Evolutionary conservation across 768 basidiomycete species (phyloP).

Genomic region (Ephemerocybe angulata): DNA sequence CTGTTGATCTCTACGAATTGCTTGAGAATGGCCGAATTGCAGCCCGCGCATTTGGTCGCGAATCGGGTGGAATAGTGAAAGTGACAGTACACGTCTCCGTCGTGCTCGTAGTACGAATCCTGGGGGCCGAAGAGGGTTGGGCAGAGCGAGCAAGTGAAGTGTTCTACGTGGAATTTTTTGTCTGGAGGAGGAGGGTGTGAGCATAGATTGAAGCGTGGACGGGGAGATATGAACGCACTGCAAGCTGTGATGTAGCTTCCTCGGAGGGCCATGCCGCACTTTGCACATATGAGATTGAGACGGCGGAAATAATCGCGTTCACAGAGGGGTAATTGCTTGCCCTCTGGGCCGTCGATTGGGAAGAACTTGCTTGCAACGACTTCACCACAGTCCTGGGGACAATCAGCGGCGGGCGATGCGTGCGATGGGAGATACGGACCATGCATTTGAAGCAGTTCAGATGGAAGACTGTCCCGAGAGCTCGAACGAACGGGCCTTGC

Average conservation of each 20-base stretch:
- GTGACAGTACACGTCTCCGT: slow-evolving; percentile 97
- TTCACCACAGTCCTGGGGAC: slow-evolving; percentile 82
- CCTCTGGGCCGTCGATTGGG: slow-evolving; percentile 89
- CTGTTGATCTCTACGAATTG: slow-evolving; percentile 99
- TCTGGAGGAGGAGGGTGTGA: slow-evolving; percentile 45
- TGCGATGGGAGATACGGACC: slow-evolving; percentile 46
- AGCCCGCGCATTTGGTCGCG: slow-evolving; percentile 97
- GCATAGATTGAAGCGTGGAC: neutral
- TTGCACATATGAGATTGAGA: slow-evolving; percentile 92
- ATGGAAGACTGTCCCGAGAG: slow-evolving; percentile 90
- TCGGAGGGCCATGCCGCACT: slow-evolving; percentile 89
- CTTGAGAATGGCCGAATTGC: slow-evolving; percentile 94
- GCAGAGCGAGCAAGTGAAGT: slow-evolving; percentile 97
- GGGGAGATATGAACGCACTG: slow-evolving; percentile 48
- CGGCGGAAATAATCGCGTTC: slow-evolving; percentile 97
- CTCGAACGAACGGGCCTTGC: slow-evolving; percentile 95
- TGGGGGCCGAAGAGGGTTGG: slow-evolving; percentile 95
- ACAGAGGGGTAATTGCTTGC: slow-evolving; percentile 90
- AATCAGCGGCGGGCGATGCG: neutral
- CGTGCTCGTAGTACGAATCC: slow-evolving; percentile 99
- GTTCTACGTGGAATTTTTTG: slow-evolving; percentile 99
- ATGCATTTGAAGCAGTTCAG: slow-evolving; percentile 98
- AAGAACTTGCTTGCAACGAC: slow-evolving; percentile 99
- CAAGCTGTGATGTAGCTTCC: slow-evolving; percentile 99
- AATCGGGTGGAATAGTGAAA: slow-evolving; percentile 99